Evolutionary conservation across 2,329 filamentous ascomycete genomes (phyloP).

Genomic region (Colletotrichum cuscutae): DNA sequence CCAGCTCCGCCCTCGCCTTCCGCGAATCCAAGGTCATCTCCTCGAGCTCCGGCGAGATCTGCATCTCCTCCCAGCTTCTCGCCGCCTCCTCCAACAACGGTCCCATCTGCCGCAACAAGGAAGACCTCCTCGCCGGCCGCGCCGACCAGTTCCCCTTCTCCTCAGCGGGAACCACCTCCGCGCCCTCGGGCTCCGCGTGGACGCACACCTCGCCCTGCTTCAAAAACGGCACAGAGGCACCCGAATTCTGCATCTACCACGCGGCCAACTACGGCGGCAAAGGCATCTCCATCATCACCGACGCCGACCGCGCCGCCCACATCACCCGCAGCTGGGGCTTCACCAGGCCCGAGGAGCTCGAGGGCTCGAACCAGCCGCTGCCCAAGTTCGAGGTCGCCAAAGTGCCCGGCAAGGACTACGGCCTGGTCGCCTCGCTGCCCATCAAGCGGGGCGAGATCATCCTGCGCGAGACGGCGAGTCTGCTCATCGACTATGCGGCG

Average conservation of each 20-base stretch:
- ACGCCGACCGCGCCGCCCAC: conserved; percentile 43
- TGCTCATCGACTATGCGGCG: conserved; percentile 52
- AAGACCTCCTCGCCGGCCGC: conserved; percentile 27
- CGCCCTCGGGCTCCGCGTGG: conserved; percentile 12
- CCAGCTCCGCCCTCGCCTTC: conserved; percentile 21
- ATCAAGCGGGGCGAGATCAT: conserved; percentile 50
- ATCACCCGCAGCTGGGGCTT: conserved; percentile 44
- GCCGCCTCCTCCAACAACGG: conserved; percentile 27
- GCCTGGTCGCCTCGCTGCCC: conserved; percentile 46
- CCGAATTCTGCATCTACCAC: conserved; percentile 47
- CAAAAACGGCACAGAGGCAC: conserved; percentile 26
- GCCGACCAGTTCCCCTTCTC: conserved; percentile 12
- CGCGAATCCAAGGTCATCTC: conserved; percentile 32
- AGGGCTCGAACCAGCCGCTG: conserved; percentile 38
- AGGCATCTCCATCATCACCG: conserved; percentile 52
- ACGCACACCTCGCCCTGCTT: conserved; percentile 26
- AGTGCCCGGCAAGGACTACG: conserved; percentile 57
- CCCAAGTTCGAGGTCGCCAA: conserved; percentile 46
- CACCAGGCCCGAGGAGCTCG: conserved; percentile 37
- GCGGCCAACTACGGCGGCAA: conserved; percentile 47
- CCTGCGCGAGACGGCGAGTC: conserved; percentile 49
- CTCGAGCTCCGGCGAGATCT: conserved; percentile 29
- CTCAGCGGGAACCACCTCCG: not conserved
- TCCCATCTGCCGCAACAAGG: conserved; percentile 36
- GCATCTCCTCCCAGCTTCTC: conserved; percentile 34